A percentile compares a stretch with the other conserved stretches of the same genome.
Conservation (phyloP, 805 yeast species). For the Nakazawaea laoshanensis region DNA sequence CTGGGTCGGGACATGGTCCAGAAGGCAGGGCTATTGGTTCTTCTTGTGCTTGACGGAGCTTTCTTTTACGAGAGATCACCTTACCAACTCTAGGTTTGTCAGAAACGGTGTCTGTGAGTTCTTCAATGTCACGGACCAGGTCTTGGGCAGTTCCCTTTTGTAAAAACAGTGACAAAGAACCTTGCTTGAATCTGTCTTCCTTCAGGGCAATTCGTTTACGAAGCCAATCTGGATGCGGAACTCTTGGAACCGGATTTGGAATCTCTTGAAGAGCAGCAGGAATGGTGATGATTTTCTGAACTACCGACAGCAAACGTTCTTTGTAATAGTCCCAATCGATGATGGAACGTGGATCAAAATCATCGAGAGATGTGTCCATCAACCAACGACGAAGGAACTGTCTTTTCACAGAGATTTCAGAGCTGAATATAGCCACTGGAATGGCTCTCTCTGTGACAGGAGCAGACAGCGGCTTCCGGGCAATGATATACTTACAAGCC, state of each 20-base stretch:
- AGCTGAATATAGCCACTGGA: constrained; percentile 92
- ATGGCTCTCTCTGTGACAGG: constrained; percentile 95
- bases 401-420: constrained; percentile 64
- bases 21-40: constrained; percentile 23
- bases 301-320: constrained; percentile 85
- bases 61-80: constrained; percentile 40
- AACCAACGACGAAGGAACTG: constrained; percentile 82
- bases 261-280: constrained; percentile 94
- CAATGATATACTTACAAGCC: constrained; percentile 89
- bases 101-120: constrained; percentile 36
- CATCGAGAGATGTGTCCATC: constrained; percentile 62
- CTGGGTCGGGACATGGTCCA: constrained; percentile 57
- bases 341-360: constrained; percentile 81
- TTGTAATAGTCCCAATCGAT: constrained; percentile 92
- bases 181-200: constrained; percentile 67
- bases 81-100: constrained; percentile 30
- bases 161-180: constrained; percentile 53
- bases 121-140: constrained; percentile 65
- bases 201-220: constrained; percentile 48
- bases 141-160: constrained; percentile 31
- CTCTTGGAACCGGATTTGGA: constrained; percentile 88
- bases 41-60: constrained; percentile 18
- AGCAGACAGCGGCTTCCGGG: constrained; percentile 71
- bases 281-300: constrained; percentile 90
- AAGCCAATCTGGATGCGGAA: constrained; percentile 92